phyloP scores from a whole-genome alignment of 352 stramenopile species.

The Globisporangium nagaii region DNA sequence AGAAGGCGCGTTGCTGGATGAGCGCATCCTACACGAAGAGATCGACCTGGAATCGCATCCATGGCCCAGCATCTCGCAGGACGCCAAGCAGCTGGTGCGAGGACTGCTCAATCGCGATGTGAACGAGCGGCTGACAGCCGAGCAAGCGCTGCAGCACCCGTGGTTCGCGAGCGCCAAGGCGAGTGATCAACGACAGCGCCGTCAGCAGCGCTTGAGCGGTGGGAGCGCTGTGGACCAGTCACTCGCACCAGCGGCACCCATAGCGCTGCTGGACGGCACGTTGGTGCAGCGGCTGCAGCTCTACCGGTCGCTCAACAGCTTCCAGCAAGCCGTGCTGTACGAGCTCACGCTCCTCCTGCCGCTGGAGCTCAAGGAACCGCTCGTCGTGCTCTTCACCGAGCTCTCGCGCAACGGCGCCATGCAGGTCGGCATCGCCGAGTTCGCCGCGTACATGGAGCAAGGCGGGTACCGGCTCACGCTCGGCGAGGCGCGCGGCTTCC shows the following conservation, averaged over 20 bases:
- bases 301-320: conserved; percentile 63
- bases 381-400: conserved; percentile 66
- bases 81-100: conserved; percentile 51
- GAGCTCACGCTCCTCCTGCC: conserved; percentile 50
- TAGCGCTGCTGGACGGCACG: conserved; percentile 43
- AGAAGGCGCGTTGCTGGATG: conserved; percentile 48
- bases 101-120: conserved; percentile 48
- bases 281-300: conserved; percentile 71
- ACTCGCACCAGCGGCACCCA: not conserved
- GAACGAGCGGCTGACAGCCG: conserved; percentile 32
- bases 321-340: conserved; percentile 61
- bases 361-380: conserved; percentile 45
- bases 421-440: conserved; percentile 46
- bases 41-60: conserved; percentile 44
- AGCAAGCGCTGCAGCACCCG: conserved; percentile 59
- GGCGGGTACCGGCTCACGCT: conserved; percentile 56
- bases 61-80: conserved; percentile 45
- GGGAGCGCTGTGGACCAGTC: too few species aligned
- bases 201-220: too few species aligned
- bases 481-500: conserved; percentile 54
- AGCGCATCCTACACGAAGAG: conserved; percentile 53
- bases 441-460: conserved; percentile 42
- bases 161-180: conserved; percentile 43
- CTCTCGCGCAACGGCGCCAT: conserved; percentile 40
- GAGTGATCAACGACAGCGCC: not conserved